Conservation (phyloP, 208 protist genomes). For the Wallacemonas sp. region DNA sequence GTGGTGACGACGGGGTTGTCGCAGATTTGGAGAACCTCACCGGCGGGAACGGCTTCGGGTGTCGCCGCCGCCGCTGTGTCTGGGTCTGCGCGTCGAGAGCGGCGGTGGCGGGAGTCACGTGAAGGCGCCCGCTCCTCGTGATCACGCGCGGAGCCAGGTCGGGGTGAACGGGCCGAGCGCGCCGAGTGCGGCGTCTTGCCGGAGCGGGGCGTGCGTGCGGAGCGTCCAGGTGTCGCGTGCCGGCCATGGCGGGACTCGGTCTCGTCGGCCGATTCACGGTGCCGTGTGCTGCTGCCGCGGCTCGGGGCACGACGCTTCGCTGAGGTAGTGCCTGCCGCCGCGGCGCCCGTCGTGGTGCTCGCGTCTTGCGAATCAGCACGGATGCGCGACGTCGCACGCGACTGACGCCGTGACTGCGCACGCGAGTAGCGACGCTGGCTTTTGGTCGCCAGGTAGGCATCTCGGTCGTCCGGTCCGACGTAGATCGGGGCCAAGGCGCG, state of each 20-base stretch:
- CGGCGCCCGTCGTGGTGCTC: conserved; percentile 8
- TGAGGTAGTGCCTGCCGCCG: conserved; percentile 17
- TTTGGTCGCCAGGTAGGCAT: conserved; percentile 82
- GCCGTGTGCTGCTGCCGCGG: not conserved
- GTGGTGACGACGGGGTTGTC: conserved; percentile 5
- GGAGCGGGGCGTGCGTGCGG: not conserved
- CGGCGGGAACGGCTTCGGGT: not conserved
- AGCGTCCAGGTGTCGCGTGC: not conserved
- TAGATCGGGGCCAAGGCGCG: conserved; percentile 68
- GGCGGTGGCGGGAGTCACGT: not conserved
- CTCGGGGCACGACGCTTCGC: conserved; percentile 12
- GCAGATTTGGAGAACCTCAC: conserved; percentile 12
- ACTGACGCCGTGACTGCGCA: conserved; percentile 75
- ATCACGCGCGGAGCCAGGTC: not conserved
- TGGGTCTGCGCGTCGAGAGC: not conserved
- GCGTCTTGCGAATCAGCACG: conserved; percentile 6
- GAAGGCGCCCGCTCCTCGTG: not conserved
- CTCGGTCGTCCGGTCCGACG: conserved; percentile 82
- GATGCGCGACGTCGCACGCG: conserved; percentile 33
- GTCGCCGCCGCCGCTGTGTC: not conserved
- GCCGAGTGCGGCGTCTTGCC: not conserved
- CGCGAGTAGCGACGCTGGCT: conserved; percentile 74
- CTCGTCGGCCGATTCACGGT: too few species aligned
- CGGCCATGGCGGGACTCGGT: not conserved
- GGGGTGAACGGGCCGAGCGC: not conserved